Evolutionary conservation across 1,284 basidiomycete species (phyloP).

Genomic region (Melanopsichium pennsylvanicum): DNA sequence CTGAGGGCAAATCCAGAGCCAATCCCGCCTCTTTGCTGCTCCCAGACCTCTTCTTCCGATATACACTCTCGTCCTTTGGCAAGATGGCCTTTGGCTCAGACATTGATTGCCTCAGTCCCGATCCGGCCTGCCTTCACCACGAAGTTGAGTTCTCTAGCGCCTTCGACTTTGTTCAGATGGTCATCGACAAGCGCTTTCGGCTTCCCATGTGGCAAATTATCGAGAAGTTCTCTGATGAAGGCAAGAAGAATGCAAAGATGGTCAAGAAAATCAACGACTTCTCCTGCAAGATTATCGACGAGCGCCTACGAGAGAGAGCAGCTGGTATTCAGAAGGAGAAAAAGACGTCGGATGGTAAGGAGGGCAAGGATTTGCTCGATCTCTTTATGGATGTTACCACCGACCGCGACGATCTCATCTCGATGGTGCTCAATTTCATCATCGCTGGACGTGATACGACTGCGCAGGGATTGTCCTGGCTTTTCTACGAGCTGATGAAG

Average conservation of each 20-base stretch:
- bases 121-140: slow-evolving; percentile 19
- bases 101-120: slow-evolving; percentile 37
- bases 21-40: slow-evolving; percentile 30
- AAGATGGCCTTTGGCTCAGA: slow-evolving; percentile 51
- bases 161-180: slow-evolving; percentile 53
- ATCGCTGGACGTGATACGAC: slow-evolving; percentile 60
- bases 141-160: slow-evolving; percentile 38
- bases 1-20: slow-evolving; percentile 5
- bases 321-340: slow-evolving; percentile 30
- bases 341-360: slow-evolving; percentile 36
- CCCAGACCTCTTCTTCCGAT: slow-evolving; percentile 56
- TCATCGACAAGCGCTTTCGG: slow-evolving; percentile 46
- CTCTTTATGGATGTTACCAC: slow-evolving; percentile 56
- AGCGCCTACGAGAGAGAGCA: slow-evolving; percentile 35
- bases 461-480: slow-evolving; percentile 52
- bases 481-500: slow-evolving; percentile 50
- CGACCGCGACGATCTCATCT: slow-evolving; percentile 49
- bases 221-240: slow-evolving; percentile 40
- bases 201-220: slow-evolving; percentile 30
- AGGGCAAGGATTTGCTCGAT: slow-evolving; percentile 56
- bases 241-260: slow-evolving; percentile 35
- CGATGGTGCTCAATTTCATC: slow-evolving; percentile 58
- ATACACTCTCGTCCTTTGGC: slow-evolving; percentile 51
- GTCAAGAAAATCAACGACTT: slow-evolving; percentile 57
- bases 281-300: slow-evolving; percentile 53